Evolutionary conservation across 1,284 basidiomycete species (phyloP), one percentile per base, ranked within the genome.

Genomic region (Rhodotorula mucilaginosa): DNA sequence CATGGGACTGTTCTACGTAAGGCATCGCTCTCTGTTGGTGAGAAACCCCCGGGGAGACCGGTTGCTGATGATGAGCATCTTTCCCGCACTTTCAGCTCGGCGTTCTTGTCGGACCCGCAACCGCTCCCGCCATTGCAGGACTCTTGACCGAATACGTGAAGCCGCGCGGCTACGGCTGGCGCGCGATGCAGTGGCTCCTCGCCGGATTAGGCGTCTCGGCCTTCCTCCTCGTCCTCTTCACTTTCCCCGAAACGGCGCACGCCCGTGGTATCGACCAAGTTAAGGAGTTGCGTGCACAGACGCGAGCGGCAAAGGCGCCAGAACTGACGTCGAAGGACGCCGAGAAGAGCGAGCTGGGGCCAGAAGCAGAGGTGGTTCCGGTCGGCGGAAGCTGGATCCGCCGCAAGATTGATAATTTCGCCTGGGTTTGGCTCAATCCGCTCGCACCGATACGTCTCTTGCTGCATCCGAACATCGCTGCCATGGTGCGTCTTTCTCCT

Each of bases 201-300:
- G 63, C 61, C 58, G 77, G 83, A 0, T 79, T 83, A 49, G 85
- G 85, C 6, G 72, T 84, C 0, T 68, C 85, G 5, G 83, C 84
- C 1, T 82, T 87, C 47, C 39, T 85, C 0, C 77, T 85, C 15
- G 83, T 88, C 47, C 78, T 82, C 13, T 64, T 86, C 29, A 84
- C 86, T 67, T 83, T 91, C 23, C 90, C 91, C 0, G 91, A 93
- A 78, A 92, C 90, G 2, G 85, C 84, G 23, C 88, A 89, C 76
- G 80, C 77, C 82, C 79, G 82, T n/a, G 84, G 86, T 0, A 81
- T 86, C 19, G 86, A 87, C 51, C 83, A 79, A 64, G 57, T 78
- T 15, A 76, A 71, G n/a, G 78, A 77, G 34, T 49, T 64, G 70
- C 72, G 75, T 47, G 49, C 61, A 12, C 31, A 44, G 6, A 12